These are phyloP conservation scores for Clarkia xantiana DNA, from an alignment of 345 rosid species.

Conservation along the genomic window DNA sequence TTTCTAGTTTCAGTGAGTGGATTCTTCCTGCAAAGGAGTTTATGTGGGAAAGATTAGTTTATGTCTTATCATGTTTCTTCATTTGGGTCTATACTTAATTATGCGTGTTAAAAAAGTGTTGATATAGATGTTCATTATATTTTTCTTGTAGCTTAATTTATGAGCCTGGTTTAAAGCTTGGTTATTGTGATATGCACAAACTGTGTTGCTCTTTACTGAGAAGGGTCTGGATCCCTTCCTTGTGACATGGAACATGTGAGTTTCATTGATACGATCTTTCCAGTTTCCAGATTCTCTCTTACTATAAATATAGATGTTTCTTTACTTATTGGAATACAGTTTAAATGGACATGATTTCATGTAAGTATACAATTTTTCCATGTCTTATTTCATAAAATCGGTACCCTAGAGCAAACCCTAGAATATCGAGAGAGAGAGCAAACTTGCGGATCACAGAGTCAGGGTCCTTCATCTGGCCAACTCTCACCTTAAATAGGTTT, in stretches of 20 bases:
- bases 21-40: constrained; percentile 95
- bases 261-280: constrained; percentile 4
- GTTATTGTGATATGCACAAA: constrained; percentile 76
- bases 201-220: constrained; percentile 81
- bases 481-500: no score
- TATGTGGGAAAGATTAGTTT: constrained; percentile 89
- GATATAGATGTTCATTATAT: constrained; percentile 1
- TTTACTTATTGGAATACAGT: no score
- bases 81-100: constrained; percentile 3
- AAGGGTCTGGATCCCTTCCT: constrained; percentile 82
- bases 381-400: no score
- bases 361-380: no score
- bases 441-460: no score
- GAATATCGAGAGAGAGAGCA: no score
- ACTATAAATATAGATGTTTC: no score
- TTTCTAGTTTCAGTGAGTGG: constrained; percentile 92
- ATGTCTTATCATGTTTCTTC: no score
- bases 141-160: constrained; percentile 60
- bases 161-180: constrained; percentile 89
- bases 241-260: constrained; percentile 91
- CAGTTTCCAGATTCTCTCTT: background rate
- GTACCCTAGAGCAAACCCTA: no score
- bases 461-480: no score
- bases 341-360: no score
- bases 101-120: background rate